phyloP scores from a whole-genome alignment of 176 grass and related monocot species.

The Alloteropsis semialata region DNA sequence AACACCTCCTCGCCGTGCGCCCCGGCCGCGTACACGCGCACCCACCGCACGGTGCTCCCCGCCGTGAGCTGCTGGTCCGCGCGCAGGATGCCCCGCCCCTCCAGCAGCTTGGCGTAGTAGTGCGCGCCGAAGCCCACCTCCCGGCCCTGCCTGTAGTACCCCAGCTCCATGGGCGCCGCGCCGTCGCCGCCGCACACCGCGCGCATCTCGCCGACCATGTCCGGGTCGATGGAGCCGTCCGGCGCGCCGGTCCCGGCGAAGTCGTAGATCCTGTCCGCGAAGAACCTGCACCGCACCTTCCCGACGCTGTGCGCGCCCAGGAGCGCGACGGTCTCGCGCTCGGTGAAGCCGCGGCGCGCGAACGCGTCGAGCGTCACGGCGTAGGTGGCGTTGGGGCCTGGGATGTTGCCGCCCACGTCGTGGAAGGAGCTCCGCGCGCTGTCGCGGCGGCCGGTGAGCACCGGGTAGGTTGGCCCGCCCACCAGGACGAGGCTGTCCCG shows the following conservation, averaged over 20 bases:
- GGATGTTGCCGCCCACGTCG: slow-evolving; percentile 28
- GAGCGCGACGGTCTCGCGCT: slow-evolving; percentile 54
- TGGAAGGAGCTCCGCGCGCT: slow-evolving; percentile 28
- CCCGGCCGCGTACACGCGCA: slow-evolving; percentile 44
- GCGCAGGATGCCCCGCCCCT: slow-evolving; percentile 44
- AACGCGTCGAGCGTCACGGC: slow-evolving; percentile 40
- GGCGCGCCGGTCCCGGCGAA: slow-evolving; percentile 37
- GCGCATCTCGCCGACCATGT: slow-evolving; percentile 62
- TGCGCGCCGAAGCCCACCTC: slow-evolving; percentile 59
- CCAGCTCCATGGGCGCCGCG: slow-evolving; percentile 37
- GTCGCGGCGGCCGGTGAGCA: slow-evolving; percentile 54
- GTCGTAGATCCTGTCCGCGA: slow-evolving; percentile 49
- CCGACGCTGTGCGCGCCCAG: slow-evolving; percentile 67
- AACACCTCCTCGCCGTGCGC: slow-evolving; percentile 35
- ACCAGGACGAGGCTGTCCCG: slow-evolving; percentile 52
- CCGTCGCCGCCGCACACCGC: slow-evolving; percentile 26
- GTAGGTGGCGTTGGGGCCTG: slow-evolving; percentile 49
- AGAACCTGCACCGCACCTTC: slow-evolving; percentile 56
- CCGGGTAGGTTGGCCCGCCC: slow-evolving; percentile 39
- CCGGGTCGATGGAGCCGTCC: slow-evolving; percentile 46
- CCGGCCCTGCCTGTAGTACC: slow-evolving; percentile 46
- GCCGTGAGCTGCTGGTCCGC: slow-evolving; percentile 74
- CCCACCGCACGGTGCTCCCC: slow-evolving; percentile 61
- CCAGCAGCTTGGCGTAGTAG: slow-evolving; percentile 49
- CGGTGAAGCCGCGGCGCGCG: slow-evolving; percentile 54